Conservation (phyloP, 495 filamentous ascomycete species). For the Lasiosphaeria miniovina region DNA sequence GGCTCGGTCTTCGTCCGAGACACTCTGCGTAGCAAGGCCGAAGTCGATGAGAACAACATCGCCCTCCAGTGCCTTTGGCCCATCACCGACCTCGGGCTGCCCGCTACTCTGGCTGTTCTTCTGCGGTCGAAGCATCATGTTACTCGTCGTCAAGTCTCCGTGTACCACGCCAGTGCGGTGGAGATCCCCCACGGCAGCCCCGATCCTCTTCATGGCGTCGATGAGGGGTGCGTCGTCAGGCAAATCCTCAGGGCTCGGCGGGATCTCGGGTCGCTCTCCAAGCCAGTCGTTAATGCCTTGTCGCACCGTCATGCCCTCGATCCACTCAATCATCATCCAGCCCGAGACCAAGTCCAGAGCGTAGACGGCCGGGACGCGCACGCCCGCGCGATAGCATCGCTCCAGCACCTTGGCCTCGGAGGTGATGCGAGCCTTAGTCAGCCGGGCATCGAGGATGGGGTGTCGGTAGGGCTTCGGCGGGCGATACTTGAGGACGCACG, state of each 20-base stretch:
- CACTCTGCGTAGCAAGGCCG: conserved; percentile 77
- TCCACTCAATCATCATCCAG: conserved; percentile 91
- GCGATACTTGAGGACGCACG: conserved; percentile 87
- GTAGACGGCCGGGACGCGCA: conserved; percentile 73
- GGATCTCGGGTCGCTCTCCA: conserved; percentile 40
- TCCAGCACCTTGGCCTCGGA: conserved; percentile 83
- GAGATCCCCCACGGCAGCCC: conserved; percentile 69
- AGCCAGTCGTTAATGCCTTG: conserved; percentile 66
- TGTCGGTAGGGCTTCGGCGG: conserved; percentile 92
- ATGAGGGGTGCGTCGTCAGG: conserved; percentile 32
- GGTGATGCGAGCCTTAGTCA: conserved; percentile 81
- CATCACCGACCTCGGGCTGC: conserved; percentile 15
- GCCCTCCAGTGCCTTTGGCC: conserved; percentile 48
- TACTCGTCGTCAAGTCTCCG: conserved; percentile 96
- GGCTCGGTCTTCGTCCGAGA: conserved; percentile 88
- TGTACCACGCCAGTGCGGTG: conserved; percentile 84
- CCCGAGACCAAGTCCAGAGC: conserved; percentile 69
- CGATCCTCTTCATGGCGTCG: conserved; percentile 69
- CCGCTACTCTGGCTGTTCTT: conserved; percentile 7
- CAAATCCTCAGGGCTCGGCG: conserved; percentile 29
- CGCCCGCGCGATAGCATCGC: conserved; percentile 70
- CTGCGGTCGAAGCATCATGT: conserved; percentile 74
- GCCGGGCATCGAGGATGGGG: conserved; percentile 79
- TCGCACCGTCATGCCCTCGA: conserved; percentile 69
- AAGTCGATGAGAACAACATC: conserved; percentile 94